Conservation (phyloP, 306 rosid genomes). For the Cicer chorassanicum region DNA sequence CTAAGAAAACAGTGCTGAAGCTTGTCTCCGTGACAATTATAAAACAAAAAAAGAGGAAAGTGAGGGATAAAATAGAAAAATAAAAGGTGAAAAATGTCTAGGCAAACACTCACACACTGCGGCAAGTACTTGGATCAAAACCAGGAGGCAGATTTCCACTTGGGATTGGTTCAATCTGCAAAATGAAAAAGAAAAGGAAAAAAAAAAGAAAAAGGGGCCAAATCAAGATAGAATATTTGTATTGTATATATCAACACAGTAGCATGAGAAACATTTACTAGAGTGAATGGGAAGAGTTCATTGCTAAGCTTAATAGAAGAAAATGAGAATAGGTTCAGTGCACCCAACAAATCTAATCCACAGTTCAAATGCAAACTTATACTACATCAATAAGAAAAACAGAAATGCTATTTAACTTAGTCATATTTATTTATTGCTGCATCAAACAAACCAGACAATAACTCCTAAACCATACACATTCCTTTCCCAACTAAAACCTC, state of each 20-base stretch:
- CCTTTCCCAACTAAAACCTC: constrained; percentile 19
- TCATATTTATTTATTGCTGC: neutral
- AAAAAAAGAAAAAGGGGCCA: constrained; percentile 45
- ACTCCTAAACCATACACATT: constrained; percentile 1
- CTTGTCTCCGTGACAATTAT: constrained; percentile 41
- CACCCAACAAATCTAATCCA: constrained; percentile 2
- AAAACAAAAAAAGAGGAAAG: constrained; percentile 29
- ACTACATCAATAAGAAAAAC: neutral
- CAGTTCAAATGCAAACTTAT: neutral
- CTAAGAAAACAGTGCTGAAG: constrained; percentile 19
- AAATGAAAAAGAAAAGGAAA: constrained; percentile 58
- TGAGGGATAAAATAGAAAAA: constrained; percentile 12
- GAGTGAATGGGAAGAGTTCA: constrained; percentile 13
- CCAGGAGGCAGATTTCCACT: constrained; percentile 99
- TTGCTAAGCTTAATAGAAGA: constrained; percentile 27
- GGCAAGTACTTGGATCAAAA: constrained; percentile 99
- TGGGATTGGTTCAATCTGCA: constrained; percentile 99
- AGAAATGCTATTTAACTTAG: neutral
- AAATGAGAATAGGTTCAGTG: constrained; percentile 1
- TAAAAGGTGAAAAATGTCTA: constrained; percentile 47
- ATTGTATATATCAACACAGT: constrained; percentile 44
- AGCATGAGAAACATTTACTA: constrained; percentile 29
- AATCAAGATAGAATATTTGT: constrained; percentile 45
- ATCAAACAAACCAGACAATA: constrained; percentile 1
- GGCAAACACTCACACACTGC: constrained; percentile 99